Conservation (phyloP, 2,329 filamentous ascomycete species). For the Ophiosphaerella herpotricha region DNA sequence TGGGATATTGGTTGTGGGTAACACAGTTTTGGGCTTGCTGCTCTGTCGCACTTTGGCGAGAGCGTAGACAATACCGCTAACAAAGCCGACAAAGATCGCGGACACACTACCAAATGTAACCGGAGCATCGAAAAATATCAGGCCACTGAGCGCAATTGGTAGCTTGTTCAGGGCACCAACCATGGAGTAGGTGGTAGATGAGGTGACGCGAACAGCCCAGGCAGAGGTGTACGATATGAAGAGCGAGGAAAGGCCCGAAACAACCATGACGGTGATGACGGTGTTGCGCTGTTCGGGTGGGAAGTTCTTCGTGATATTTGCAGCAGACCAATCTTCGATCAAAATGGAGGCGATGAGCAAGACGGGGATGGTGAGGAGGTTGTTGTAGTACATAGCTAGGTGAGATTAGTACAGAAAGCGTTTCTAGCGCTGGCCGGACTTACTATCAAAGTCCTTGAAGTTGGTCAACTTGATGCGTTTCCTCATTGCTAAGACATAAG, state of each 20-base stretch:
- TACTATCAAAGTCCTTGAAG: constrained; percentile 99
- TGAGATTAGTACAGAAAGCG: constrained; percentile 10
- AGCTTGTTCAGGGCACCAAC: constrained; percentile 98
- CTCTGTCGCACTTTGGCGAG: constrained; percentile 84
- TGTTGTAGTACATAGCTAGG: constrained; percentile 99
- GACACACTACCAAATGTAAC: constrained; percentile 90
- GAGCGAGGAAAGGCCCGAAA: constrained; percentile 89
- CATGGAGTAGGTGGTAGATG: constrained; percentile 98
- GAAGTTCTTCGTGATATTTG: constrained; percentile 87
- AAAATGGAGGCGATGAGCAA: constrained; percentile 80
- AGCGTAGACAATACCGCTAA: constrained; percentile 90
- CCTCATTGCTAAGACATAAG: constrained; percentile 90
- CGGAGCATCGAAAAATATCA: constrained; percentile 94
- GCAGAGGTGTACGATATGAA: constrained; percentile 99
- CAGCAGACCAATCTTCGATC: constrained; percentile 87
- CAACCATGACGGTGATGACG: constrained; percentile 85
- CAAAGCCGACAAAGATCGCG: constrained; percentile 87
- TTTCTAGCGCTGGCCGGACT: constrained; percentile 43
- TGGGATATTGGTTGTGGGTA: constrained; percentile 68
- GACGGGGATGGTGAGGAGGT: constrained; percentile 92
- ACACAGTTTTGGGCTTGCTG: constrained; percentile 66
- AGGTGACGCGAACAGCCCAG: constrained; percentile 97
- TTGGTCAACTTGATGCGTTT: constrained; percentile 99
- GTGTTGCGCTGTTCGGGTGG: constrained; percentile 77
- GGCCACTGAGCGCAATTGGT: constrained; percentile 86